These are phyloP conservation scores for Xylaria sp. DNA, from an alignment of 2,329 filamentous ascomycete species.

Conservation along the genomic window DNA sequence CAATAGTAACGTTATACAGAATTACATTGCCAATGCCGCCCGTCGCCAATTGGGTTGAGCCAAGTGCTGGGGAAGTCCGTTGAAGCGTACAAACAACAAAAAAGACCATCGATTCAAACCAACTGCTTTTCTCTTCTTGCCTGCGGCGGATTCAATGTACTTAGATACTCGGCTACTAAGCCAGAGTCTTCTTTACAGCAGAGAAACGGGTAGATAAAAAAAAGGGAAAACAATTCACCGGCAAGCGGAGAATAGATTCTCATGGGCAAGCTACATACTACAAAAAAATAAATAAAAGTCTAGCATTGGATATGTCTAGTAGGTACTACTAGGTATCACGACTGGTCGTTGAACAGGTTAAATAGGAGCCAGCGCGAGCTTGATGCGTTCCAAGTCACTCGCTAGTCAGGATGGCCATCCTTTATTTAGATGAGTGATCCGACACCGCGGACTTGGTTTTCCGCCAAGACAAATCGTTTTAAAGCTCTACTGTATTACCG, in stretches of 20 bases:
- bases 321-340: too few species aligned
- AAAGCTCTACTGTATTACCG: too few species aligned
- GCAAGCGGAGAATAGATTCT: background rate
- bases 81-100: background rate
- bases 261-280: background rate
- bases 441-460: too few species aligned
- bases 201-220: background rate
- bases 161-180: background rate
- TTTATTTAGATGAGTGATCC: too few species aligned
- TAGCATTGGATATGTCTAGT: too few species aligned
- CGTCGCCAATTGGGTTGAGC: slow-evolving; percentile 13
- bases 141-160: background rate
- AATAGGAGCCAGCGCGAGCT: background rate
- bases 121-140: background rate
- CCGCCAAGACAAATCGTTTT: too few species aligned
- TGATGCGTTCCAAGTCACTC: background rate
- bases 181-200: background rate
- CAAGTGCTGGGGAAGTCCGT: background rate
- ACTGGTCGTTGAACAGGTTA: background rate
- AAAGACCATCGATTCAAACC: background rate
- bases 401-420: too few species aligned
- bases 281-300: too few species aligned
- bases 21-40: slow-evolving; percentile 27
- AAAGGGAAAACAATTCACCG: background rate
- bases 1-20: slow-evolving; percentile 29